Conservation (phyloP, 169 alveolate species). For the Plasmodium billcollinsi region DNA sequence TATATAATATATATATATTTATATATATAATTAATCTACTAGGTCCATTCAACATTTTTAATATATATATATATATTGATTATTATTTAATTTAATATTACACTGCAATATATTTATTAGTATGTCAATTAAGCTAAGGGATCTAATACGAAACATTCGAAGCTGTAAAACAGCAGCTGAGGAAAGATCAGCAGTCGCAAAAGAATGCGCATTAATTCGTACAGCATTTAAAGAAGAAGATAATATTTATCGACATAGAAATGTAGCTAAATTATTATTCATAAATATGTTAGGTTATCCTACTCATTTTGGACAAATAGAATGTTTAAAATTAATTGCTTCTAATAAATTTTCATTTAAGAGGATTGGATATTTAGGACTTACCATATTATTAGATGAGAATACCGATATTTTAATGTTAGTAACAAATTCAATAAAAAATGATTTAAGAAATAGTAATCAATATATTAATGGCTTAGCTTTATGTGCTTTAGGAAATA, state of each 20-base stretch:
- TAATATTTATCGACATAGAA: constrained; percentile 93
- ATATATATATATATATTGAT: background rate
- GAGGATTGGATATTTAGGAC: constrained; percentile 98
- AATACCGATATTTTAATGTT: constrained; percentile 97
- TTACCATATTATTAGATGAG: constrained; percentile 97
- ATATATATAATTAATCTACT: no score
- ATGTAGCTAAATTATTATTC: constrained; percentile 97
- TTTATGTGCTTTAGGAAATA: constrained; percentile 97
- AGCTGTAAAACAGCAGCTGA: constrained; percentile 99
- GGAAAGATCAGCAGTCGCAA: constrained; percentile 98
- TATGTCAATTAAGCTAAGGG: constrained; percentile 94
- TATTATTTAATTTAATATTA: background rate
- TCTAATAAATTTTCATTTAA: constrained; percentile 95
- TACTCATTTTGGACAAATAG: constrained; percentile 98
- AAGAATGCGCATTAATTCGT: constrained; percentile 98
- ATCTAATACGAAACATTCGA: constrained; percentile 97
- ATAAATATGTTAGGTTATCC: constrained; percentile 97
- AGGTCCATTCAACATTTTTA: background rate
- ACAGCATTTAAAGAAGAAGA: constrained; percentile 95
- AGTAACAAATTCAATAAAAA: constrained; percentile 98
- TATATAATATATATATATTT: no score
- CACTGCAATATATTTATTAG: background rate
- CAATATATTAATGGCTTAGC: constrained; percentile 97
- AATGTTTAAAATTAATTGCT: constrained; percentile 97
- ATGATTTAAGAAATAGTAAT: constrained; percentile 95